Evolutionary conservation across 306 rosid genomes (phyloP), one percentile per base, ranked within the genome.

Genomic region (Dalbergia cochinchinensis): DNA sequence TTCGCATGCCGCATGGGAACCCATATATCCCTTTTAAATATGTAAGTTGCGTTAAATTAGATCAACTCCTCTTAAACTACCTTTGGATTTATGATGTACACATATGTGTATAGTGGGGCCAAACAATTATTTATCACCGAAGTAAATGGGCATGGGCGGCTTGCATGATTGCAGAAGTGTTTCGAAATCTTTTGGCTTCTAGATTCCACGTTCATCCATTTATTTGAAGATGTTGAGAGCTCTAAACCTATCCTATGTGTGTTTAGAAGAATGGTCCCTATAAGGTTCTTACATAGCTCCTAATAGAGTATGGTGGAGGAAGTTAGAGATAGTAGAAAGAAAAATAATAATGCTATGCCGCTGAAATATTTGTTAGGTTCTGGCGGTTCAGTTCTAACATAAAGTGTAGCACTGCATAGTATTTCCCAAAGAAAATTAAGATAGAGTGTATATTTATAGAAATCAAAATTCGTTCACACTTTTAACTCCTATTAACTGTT

Each of bases 51-150:
- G 74, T 26, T 65, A 54, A 44, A 42, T 69, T 70, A 22, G 68
- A 65, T 67, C 59, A 72, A 71, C 67, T 35, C 48, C 73, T 41
- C 71, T 55, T 80, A 79, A 79, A 26, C 78, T 63, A 62, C 73
- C 51, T 65, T 69, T 44, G 14, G 26, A 37, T 72, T 51, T 18
- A 72, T 72, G 53, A 55, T 9, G 55, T 19, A 19, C 11, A 6
- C 7, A 41, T 50, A 22, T 67, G 9, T 20, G 5, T 57, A 48
- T 18, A 11, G 71, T 11, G 48, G 77, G 71, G 31, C 51, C 53
- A 60, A 65, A 55, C 19, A 62, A 64, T 11, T 8, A 64, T 72
- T 35, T 42, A 45, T 26, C 20, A 50, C 51, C 34, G 26, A 8
- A 39, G 39, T 34, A 48, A 44, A 20, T 71, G 65, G 39, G 54